Evolutionary conservation across 352 stramenopile genomes (phyloP), one percentile per base, ranked within the genome.

Genomic region (Phytophthora pistaciae): DNA sequence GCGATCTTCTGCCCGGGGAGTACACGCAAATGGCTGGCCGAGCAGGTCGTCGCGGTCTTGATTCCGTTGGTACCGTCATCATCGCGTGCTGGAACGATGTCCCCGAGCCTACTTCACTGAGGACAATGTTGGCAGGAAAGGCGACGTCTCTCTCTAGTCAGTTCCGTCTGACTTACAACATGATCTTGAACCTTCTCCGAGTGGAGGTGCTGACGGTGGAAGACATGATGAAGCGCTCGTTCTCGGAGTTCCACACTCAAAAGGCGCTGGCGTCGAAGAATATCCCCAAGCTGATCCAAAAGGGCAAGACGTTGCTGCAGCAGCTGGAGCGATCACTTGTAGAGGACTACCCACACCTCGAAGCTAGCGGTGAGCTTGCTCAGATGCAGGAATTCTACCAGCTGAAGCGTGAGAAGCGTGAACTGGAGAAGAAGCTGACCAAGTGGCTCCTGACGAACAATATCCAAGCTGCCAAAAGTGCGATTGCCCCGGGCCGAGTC

Each of bases 91-190:
- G 87, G 87, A 92, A 99, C 52, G 97, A 99, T 75, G 98, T 99
- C 53, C 99, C 99, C 66, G 98, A 99, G 66, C 97, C 74, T 0
- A 94, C 78, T 42, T 93, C 96, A 13, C 75, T 99, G 55, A 86
- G 93, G 68, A 96, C 92, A 29, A 99, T 99, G 91, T 79, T 99
- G 25, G 98, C 96, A 23, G 98, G 98, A 25, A 95, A 94, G 53
- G 95, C 97, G 6, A 99, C 96, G 13, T 95, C 95, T 55, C 85
- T 99, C 5, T 91, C 92, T 56, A 99, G 94, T 63, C 96, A 99
- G 81, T 99, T 99, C 83, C 88, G 98, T 8, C 77, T 99, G 60
- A 99, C 96, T n/a, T 99, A 99, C 80, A 98, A 98, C 61, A 99
- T 99, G 97, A 98, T 99, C 64, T 80, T 99, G 61, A 99, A 98